Percentiles rank a stretch among this genome's conserved stretches.
These are phyloP conservation scores for Chlorella variabilis DNA, from an alignment of 163 green algal genomes.

Conservation along the genomic window DNA sequence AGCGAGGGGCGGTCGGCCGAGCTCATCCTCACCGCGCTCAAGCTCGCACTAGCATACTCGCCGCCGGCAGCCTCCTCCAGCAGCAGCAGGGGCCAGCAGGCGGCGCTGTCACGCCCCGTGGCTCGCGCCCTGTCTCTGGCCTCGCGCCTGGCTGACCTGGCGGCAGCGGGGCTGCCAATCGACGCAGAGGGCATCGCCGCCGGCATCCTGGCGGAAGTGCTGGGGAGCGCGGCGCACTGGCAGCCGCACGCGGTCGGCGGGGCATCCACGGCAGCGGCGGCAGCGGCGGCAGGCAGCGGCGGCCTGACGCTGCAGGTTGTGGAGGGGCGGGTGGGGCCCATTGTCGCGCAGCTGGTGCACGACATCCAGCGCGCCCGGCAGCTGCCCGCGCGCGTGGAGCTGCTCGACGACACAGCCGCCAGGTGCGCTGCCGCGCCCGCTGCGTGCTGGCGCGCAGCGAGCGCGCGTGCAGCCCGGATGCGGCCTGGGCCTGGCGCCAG, in stretches of 20 bases:
- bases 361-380: conserved; percentile 66
- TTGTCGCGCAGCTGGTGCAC: conserved; percentile 49
- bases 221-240: not conserved
- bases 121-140: conserved; percentile 55
- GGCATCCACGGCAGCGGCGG: no score
- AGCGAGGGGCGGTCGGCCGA: conserved; percentile 27
- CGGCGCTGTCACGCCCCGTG: not conserved
- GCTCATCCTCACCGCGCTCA: conserved; percentile 72
- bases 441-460: not conserved
- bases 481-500: no score
- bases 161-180: conserved; percentile 65
- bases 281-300: no score
- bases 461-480: no score
- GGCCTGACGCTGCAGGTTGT: conserved; percentile 14
- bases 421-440: conserved; percentile 54
- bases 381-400: conserved; percentile 66
- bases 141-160: conserved; percentile 66
- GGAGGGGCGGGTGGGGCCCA: conserved; percentile 47
- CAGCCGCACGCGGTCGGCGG: no score
- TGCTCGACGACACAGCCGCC: conserved; percentile 77
- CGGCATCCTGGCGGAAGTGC: conserved; percentile 61
- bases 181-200: conserved; percentile 75
- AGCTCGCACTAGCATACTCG: conserved; percentile 63
- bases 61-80: not conserved
- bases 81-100: conserved; percentile 15